phyloP scores from a whole-genome alignment of 2,329 filamentous ascomycete genomes.

The Penicillium sp. region DNA sequence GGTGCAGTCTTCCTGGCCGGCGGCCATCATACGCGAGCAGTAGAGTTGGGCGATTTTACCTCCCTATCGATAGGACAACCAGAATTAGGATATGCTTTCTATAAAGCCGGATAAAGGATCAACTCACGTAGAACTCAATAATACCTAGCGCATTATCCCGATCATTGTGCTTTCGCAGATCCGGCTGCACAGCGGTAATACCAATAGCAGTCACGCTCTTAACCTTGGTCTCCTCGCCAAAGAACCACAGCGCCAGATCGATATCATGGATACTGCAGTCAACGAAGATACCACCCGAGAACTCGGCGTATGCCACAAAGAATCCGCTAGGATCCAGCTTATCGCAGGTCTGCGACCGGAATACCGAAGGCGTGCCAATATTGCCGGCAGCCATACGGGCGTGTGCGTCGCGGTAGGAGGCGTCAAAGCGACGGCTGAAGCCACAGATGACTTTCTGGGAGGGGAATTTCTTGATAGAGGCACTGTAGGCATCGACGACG shows the following conservation, averaged over 20 bases:
- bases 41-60: slow-evolving; percentile 68
- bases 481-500: slow-evolving; percentile 59
- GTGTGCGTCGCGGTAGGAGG: slow-evolving; percentile 67
- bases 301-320: slow-evolving; percentile 71
- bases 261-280: slow-evolving; percentile 76
- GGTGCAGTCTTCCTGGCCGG: slow-evolving; percentile 68
- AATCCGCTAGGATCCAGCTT: slow-evolving; percentile 69
- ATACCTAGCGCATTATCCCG: slow-evolving; percentile 68
- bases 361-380: slow-evolving; percentile 66
- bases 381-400: slow-evolving; percentile 58
- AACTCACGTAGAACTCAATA: slow-evolving; percentile 68
- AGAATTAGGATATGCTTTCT: not conserved
- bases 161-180: slow-evolving; percentile 63
- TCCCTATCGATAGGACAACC: slow-evolving; percentile 34
- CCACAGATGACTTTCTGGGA: slow-evolving; percentile 67
- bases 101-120: not conserved
- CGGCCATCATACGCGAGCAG: slow-evolving; percentile 68
- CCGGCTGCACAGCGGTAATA: slow-evolving; percentile 65
- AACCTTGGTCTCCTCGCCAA: slow-evolving; percentile 60
- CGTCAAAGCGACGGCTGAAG: slow-evolving; percentile 70
- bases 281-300: slow-evolving; percentile 72
- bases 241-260: slow-evolving; percentile 69
- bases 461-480: slow-evolving; percentile 58
- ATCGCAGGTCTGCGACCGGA: slow-evolving; percentile 72
- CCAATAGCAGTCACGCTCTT: slow-evolving; percentile 64